A percentile compares a stretch with the other conserved stretches of the same genome.
phyloP scores from a whole-genome alignment of 495 filamentous ascomycete species.

The Trichoderma parareesei region DNA sequence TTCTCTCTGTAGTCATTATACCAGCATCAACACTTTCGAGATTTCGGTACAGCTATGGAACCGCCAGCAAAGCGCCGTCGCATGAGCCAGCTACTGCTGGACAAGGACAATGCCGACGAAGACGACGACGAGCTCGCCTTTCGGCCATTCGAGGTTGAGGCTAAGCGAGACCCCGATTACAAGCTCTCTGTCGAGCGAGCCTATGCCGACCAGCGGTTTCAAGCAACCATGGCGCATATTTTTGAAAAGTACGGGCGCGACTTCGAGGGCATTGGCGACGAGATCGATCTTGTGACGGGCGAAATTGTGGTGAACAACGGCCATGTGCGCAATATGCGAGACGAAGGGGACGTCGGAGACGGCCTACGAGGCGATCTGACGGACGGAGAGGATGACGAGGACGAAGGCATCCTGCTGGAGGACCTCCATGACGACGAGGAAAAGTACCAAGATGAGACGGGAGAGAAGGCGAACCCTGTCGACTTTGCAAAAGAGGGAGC shows the following conservation, averaged over 20 bases:
- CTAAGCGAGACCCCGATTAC: slow-evolving; percentile 38
- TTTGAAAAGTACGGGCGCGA: slow-evolving; percentile 82
- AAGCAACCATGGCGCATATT: slow-evolving; percentile 74
- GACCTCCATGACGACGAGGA: slow-evolving; percentile 14
- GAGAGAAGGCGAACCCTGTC: neutral
- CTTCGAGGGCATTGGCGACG: slow-evolving; percentile 72
- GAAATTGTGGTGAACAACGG: slow-evolving; percentile 82
- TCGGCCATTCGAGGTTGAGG: slow-evolving; percentile 33
- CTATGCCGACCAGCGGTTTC: slow-evolving; percentile 57
- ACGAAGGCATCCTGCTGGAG: slow-evolving; percentile 19
- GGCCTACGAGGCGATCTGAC: slow-evolving; percentile 14
- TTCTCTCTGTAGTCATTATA: neutral
- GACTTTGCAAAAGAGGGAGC: neutral
- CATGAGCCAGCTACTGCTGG: slow-evolving; percentile 29
- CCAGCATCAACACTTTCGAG: neutral
- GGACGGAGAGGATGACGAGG: slow-evolving; percentile 18
- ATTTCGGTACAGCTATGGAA: slow-evolving; percentile 37
- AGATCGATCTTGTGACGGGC: slow-evolving; percentile 70
- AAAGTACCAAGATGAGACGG: neutral
- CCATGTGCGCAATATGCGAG: slow-evolving; percentile 54
- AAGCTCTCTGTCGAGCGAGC: slow-evolving; percentile 50
- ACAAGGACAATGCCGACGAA: slow-evolving; percentile 29
- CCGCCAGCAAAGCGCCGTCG: slow-evolving; percentile 49
- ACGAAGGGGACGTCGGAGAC: slow-evolving; percentile 41
- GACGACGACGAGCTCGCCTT: slow-evolving; percentile 36